These are phyloP conservation scores for Vitis hybrid DNA, from an alignment of 177 flowering plant genomes.

Conservation along the genomic window DNA sequence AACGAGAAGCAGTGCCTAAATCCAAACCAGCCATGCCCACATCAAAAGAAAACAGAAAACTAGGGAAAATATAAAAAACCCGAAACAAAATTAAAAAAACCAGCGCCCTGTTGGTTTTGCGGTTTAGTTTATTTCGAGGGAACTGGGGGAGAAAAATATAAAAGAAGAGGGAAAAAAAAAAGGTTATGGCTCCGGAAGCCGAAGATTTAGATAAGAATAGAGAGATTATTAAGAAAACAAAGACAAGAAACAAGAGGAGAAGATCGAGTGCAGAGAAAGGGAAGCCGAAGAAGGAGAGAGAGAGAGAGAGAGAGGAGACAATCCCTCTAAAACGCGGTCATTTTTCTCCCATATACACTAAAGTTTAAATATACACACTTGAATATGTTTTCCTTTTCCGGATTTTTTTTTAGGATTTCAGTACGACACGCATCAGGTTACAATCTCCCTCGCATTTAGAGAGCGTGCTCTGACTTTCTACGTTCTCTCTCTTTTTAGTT, in stretches of 20 bases:
- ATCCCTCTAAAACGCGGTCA: conserved; percentile 28
- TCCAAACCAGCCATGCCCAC: conserved; percentile 74
- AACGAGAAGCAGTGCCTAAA: conserved; percentile 70
- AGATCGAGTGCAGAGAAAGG: conserved; percentile 30
- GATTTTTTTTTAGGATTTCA: not conserved
- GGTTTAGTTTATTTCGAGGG: conserved; percentile 20
- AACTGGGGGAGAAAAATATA: conserved; percentile 8
- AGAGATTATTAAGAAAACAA: not conserved
- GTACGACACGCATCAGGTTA: not conserved
- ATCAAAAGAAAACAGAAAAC: conserved; percentile 35
- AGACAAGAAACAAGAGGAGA: conserved; percentile 1
- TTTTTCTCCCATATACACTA: conserved; percentile 22
- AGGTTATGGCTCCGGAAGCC: conserved; percentile 17
- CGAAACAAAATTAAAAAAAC: conserved; percentile 12
- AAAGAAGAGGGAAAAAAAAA: conserved; percentile 16
- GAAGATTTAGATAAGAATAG: conserved; percentile 16
- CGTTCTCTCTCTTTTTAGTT: too few relatives aligned
- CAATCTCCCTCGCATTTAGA: not conserved
- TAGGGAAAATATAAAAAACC: conserved; percentile 18
- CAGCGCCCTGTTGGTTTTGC: conserved; percentile 10
- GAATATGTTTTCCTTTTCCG: conserved; percentile 4
- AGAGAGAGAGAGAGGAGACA: conserved; percentile 12
- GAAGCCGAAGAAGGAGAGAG: conserved; percentile 12
- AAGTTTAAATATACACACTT: conserved; percentile 16
- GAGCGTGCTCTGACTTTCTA: too few relatives aligned